These are phyloP conservation scores for Phragmites australis DNA, from an alignment of 176 grass and related monocot species.

Conservation along the genomic window DNA sequence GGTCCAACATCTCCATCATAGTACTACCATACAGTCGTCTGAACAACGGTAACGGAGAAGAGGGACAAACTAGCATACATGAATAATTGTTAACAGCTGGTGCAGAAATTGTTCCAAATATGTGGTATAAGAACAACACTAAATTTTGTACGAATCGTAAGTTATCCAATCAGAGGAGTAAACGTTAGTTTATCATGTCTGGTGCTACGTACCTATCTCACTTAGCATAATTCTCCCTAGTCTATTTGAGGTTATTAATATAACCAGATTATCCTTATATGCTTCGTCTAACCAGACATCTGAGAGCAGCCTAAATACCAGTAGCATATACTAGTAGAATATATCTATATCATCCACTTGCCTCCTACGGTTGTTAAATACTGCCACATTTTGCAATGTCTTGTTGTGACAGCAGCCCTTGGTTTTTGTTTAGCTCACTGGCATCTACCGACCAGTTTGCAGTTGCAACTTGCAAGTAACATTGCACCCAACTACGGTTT, in stretches of 20 bases:
- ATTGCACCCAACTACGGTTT: conserved; percentile 18
- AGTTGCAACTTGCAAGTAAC: no score
- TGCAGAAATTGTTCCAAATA: conserved; percentile 19
- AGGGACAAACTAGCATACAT: neutral
- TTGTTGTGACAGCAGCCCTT: conserved; percentile 35
- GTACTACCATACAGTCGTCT: neutral
- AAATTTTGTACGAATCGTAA: neutral
- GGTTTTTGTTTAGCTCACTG: conserved; percentile 26
- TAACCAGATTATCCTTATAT: conserved; percentile 1
- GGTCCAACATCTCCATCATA: conserved; percentile 41
- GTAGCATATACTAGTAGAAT: neutral
- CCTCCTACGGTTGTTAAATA: conserved; percentile 43
- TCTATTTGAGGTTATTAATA: conserved; percentile 25
- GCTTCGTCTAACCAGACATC: conserved; percentile 16
- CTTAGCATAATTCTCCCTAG: conserved; percentile 11
- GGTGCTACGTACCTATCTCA: conserved; percentile 43
- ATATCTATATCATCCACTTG: conserved; percentile 25
- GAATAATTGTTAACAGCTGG: conserved; percentile 8
- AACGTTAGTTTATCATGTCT: conserved; percentile 20
- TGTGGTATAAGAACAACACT: conserved; percentile 5
- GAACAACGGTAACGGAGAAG: neutral
- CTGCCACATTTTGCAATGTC: conserved; percentile 27
- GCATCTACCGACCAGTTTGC: conserved; percentile 43
- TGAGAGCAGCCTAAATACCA: conserved; percentile 1
- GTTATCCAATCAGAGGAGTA: conserved; percentile 20